Conservation (phyloP, 1,284 basidiomycete genomes). For the Amylostereum areolatum region DNA sequence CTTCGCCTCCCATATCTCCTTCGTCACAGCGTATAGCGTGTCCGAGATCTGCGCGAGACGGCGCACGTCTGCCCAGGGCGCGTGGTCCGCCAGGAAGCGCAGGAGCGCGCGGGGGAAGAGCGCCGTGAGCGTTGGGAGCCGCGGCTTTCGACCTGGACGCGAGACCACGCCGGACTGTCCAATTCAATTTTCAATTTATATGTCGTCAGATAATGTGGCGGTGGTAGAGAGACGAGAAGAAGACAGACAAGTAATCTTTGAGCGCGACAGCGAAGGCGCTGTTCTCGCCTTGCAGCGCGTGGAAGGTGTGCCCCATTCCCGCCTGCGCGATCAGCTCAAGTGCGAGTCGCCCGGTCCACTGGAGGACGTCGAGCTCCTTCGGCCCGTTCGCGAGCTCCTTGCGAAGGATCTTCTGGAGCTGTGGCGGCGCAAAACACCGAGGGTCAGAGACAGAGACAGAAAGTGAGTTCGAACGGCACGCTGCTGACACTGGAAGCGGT, state of each 20-base stretch:
- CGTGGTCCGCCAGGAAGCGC: slow-evolving; percentile 8
- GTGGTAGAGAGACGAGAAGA: slow-evolving; percentile 42
- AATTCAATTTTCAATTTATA: no score
- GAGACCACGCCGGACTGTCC: no score
- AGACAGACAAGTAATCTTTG: slow-evolving; percentile 23
- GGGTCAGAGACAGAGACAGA: no score
- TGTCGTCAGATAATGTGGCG: no score
- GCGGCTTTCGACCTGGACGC: not conserved
- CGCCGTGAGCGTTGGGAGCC: no score
- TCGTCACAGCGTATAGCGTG: slow-evolving; percentile 41
- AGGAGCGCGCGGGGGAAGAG: slow-evolving; percentile 8
- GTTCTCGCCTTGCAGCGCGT: slow-evolving; percentile 34
- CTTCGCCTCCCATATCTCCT: slow-evolving; percentile 30
- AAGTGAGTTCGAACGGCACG: no score
- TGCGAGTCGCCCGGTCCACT: slow-evolving; percentile 45
- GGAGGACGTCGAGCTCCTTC: slow-evolving; percentile 36
- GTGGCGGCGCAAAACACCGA: no score
- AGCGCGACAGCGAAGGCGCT: slow-evolving; percentile 22
- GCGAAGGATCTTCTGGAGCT: not conserved
- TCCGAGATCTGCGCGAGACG: slow-evolving; percentile 30
- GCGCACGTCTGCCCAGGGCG: slow-evolving; percentile 14
- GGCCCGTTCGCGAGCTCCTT: not conserved
- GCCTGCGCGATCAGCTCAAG: slow-evolving; percentile 45
- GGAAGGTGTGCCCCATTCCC: slow-evolving; percentile 46
- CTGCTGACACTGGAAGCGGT: no score